Evolutionary conservation across 768 basidiomycete genomes (phyloP).

Genomic region (Pulveroboletus frians): DNA sequence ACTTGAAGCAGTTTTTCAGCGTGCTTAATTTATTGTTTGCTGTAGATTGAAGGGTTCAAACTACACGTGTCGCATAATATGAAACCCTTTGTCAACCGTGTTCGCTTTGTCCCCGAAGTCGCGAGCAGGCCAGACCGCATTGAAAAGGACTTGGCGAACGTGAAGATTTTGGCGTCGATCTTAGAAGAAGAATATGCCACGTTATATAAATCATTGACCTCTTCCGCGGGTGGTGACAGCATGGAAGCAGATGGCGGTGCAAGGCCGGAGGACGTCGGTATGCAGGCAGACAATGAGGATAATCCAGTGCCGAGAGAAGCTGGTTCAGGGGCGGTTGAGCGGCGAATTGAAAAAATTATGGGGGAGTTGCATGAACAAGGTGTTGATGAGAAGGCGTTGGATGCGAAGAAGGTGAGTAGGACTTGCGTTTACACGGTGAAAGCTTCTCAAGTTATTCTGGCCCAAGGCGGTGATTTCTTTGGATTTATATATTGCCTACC

Average conservation of each 20-base stretch:
- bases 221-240: slow-evolving; percentile 17
- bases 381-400: slow-evolving; percentile 60
- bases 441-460: slow-evolving; percentile 18
- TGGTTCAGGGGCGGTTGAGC: slow-evolving; percentile 77
- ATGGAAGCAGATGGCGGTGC: slow-evolving; percentile 28
- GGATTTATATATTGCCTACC: slow-evolving; percentile 90
- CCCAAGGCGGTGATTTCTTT: slow-evolving; percentile 70
- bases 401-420: slow-evolving; percentile 62
- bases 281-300: slow-evolving; percentile 34
- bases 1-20: not conserved
- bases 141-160: slow-evolving; percentile 74
- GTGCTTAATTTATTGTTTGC: slow-evolving; percentile 5
- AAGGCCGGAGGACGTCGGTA: slow-evolving; percentile 29
- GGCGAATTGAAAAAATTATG: slow-evolving; percentile 73
- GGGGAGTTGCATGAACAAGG: slow-evolving; percentile 65
- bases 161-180: slow-evolving; percentile 62
- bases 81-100: slow-evolving; percentile 69
- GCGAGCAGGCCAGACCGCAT: slow-evolving; percentile 78
- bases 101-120: slow-evolving; percentile 78
- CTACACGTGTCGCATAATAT: slow-evolving; percentile 82
- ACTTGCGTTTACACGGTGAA: slow-evolving; percentile 12
- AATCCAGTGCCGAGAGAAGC: slow-evolving; percentile 55
- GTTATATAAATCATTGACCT: slow-evolving; percentile 38
- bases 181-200: slow-evolving; percentile 66
- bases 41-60: slow-evolving; percentile 90